Conservation (phyloP, 345 rosid species). For the Moricandia moricandioides region DNA sequence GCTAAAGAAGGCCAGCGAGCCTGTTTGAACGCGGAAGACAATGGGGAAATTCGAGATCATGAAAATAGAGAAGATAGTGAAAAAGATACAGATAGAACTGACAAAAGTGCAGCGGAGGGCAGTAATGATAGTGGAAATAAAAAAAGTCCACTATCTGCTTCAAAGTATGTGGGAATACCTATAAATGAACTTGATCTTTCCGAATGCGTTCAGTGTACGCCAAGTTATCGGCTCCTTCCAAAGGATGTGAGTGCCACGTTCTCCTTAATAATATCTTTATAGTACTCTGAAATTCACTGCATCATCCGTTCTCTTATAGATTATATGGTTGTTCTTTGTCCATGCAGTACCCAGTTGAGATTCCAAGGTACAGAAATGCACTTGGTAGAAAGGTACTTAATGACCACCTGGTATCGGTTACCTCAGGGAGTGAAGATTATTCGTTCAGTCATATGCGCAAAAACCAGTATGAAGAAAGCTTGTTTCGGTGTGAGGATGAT, state of each 20-base stretch:
- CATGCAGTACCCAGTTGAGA: slow-evolving; percentile 79
- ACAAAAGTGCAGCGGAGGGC: slow-evolving; percentile 45
- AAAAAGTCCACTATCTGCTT: slow-evolving; percentile 49
- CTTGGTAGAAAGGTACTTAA: slow-evolving; percentile 80
- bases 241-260: slow-evolving; percentile 55
- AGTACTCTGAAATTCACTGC: slow-evolving; percentile 2
- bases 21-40: slow-evolving; percentile 59
- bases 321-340: slow-evolving; percentile 24
- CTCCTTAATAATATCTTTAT: slow-evolving; percentile 5
- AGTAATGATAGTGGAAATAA: slow-evolving; percentile 57
- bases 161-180: slow-evolving; percentile 72
- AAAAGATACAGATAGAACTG: slow-evolving; percentile 70
- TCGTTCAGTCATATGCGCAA: slow-evolving; percentile 96
- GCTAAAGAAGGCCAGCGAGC: slow-evolving; percentile 58
- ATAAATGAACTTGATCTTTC: slow-evolving; percentile 96
- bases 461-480: slow-evolving; percentile 97
- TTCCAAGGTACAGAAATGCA: slow-evolving; percentile 73
- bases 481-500: slow-evolving; percentile 98
- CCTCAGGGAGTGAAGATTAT: slow-evolving; percentile 99
- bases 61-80: slow-evolving; percentile 61
- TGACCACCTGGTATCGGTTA: slow-evolving; percentile 93
- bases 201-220: slow-evolving; percentile 86
- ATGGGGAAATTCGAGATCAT: slow-evolving; percentile 52
- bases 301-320: not conserved
- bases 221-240: slow-evolving; percentile 95